Evolutionary conservation across 2,329 filamentous ascomycete genomes (phyloP), one percentile per base, ranked within the genome.

Genomic region (Penicillium sp.): DNA sequence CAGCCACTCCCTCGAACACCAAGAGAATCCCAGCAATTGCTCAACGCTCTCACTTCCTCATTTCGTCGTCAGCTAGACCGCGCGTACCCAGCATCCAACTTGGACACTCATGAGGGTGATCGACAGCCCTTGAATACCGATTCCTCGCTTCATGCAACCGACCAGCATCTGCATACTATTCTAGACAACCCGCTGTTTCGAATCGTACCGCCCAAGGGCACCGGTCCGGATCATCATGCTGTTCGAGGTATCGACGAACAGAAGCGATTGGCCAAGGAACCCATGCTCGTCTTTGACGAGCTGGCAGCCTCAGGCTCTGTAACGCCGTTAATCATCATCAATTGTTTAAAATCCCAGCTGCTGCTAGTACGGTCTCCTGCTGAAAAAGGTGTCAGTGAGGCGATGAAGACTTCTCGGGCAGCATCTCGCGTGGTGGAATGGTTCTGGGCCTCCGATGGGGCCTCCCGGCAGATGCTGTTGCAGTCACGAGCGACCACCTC

Each of bases 41-140:
- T 88, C 40, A 79, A 76, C 51, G 76, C 85, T 20, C 79, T 89
- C 59, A 87, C 84, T 22, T 79, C 78, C 40, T 87, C 85, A 12
- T 89, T 89, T 69, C 79, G 84, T 61, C 76, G 79, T 48, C 84
- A 87, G 55, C 79, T 89, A 41, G 85, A 88, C 64, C 77, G 75
- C 51, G 80, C 82, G 55, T 81, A 87, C 71, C 81, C 80, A 18
- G 65, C 69, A 29, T 60, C 64, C n/a, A 57, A 59, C 40, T 53
- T 54, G 14, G 31, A 62, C 48, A 57, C 59, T 14, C 51, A 60
- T n/a, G 58, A 63, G 48, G 54, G 52, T 27, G 58, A 60, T 53
- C 58, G 56, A 45, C 44, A 59, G 15, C 55, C 64, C 33, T 61
- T 59, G 33, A 65, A 71, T 49, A 54, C 63, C 31, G 59, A 67